phyloP scores from a whole-genome alignment of 257 asterid species.

The Lycium ferocissimum region DNA sequence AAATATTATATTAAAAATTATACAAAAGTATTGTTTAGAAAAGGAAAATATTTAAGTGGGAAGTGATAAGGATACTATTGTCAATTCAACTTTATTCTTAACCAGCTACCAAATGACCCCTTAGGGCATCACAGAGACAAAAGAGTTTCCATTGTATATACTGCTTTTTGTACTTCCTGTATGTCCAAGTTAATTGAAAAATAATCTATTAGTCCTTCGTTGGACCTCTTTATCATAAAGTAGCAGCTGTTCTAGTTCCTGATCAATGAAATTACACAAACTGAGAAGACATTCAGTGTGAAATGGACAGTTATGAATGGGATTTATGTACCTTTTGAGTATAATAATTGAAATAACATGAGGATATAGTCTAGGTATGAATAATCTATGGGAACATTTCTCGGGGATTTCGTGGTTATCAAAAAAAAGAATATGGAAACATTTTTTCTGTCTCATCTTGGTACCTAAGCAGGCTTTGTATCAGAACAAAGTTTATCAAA shows the following conservation, averaged over 20 bases:
- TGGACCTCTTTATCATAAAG: slow-evolving; percentile 9
- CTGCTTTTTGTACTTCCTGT: background rate
- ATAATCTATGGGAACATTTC: background rate
- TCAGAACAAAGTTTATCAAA: background rate
- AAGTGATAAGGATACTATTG: no score
- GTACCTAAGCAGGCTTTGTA: background rate
- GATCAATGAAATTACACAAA: background rate
- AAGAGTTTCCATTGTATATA: background rate
- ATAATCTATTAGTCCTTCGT: background rate
- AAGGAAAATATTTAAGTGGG: no score
- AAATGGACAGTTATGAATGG: background rate
- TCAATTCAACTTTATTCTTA: no score
- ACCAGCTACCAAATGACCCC: background rate
- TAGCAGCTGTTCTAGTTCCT: background rate
- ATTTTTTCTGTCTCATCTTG: background rate
- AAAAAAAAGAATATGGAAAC: background rate
- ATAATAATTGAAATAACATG: background rate
- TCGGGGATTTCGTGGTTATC: background rate
- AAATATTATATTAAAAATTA: no score
- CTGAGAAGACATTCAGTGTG: background rate
- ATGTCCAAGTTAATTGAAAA: background rate
- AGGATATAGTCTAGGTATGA: slow-evolving; percentile 1
- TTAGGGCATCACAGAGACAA: background rate
- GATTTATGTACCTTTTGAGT: background rate
- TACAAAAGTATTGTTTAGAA: no score